A percentile compares a stretch with the other conserved stretches of the same genome.
phyloP scores from a whole-genome alignment of 2,329 filamentous ascomycete species.

The Colletotrichum somersetense region DNA sequence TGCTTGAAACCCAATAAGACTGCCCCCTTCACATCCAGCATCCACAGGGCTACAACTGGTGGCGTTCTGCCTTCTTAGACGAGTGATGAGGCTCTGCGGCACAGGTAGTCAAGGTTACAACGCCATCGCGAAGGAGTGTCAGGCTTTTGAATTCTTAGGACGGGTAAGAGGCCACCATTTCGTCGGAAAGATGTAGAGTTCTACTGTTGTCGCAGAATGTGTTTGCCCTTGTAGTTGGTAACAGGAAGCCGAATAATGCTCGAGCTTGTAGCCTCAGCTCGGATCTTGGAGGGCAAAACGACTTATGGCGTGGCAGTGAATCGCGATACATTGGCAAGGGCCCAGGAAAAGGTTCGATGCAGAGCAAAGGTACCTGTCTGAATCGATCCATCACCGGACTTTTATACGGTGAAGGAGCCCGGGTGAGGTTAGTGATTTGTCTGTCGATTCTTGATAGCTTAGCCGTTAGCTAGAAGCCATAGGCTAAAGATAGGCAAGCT shows the following conservation, averaged over 20 bases:
- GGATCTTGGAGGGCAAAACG: too few relatives aligned
- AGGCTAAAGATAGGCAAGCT: too few relatives aligned
- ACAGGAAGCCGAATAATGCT: too few relatives aligned
- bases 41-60: background rate
- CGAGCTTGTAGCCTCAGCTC: too few relatives aligned
- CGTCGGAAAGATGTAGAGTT: too few relatives aligned
- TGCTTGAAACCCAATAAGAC: too few relatives aligned
- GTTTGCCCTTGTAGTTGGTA: too few relatives aligned
- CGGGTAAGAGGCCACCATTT: background rate
- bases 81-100: background rate
- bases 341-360: background rate
- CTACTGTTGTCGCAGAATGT: too few relatives aligned
- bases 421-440: background rate
- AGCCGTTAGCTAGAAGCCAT: background rate
- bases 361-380: background rate
- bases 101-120: background rate
- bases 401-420: too few relatives aligned
- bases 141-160: background rate
- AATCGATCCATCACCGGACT: too few relatives aligned
- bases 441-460: background rate
- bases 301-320: background rate
- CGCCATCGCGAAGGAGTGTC: background rate
- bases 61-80: background rate
- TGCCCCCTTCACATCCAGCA: background rate
- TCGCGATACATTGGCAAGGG: background rate